phyloP scores from a whole-genome alignment of 805 yeast genomes.

The Wickerhamomyces tratensis region DNA sequence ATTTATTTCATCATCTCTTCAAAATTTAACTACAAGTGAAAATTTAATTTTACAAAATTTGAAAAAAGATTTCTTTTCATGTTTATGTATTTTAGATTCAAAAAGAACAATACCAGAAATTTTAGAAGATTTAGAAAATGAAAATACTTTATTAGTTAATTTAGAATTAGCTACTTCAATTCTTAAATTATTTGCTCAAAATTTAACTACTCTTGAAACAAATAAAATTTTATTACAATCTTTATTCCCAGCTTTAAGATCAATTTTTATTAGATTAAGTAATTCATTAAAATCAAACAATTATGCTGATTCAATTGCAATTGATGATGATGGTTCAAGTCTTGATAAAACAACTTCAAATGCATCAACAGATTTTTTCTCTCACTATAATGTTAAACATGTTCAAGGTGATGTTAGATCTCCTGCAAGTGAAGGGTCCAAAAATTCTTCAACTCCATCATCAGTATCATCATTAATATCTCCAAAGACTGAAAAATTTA shows the following conservation, averaged over 20 bases:
- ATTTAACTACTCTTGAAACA: conserved; percentile 18
- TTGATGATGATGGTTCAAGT: conserved; percentile 10
- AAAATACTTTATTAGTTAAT: conserved; percentile 20
- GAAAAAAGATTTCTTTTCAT: conserved; percentile 19
- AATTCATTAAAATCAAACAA: conserved; percentile 11
- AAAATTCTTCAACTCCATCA: conserved; percentile 7
- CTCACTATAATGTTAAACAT: conserved; percentile 2
- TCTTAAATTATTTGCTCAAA: conserved; percentile 22
- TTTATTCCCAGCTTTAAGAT: conserved; percentile 23
- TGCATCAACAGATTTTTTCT: conserved; percentile 8
- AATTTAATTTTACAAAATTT: conserved; percentile 17
- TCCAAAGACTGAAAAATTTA: conserved; percentile 16
- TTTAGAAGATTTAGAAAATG: conserved; percentile 18
- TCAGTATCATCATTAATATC: conserved; percentile 8
- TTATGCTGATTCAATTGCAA: conserved; percentile 7
- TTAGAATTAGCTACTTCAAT: conserved; percentile 27
- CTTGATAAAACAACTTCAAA: conserved; percentile 10
- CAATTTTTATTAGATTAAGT: conserved; percentile 13
- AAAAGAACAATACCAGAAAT: conserved; percentile 11
- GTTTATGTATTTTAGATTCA: conserved; percentile 15
- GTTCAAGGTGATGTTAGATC: not conserved
- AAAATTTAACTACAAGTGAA: conserved; percentile 8
- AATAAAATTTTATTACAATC: conserved; percentile 16
- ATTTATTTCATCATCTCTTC: conserved; percentile 6
- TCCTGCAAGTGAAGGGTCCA: not conserved